Evolutionary conservation across 805 yeast genomes (phyloP).

Genomic region (Saccharomycopsis sp.): DNA sequence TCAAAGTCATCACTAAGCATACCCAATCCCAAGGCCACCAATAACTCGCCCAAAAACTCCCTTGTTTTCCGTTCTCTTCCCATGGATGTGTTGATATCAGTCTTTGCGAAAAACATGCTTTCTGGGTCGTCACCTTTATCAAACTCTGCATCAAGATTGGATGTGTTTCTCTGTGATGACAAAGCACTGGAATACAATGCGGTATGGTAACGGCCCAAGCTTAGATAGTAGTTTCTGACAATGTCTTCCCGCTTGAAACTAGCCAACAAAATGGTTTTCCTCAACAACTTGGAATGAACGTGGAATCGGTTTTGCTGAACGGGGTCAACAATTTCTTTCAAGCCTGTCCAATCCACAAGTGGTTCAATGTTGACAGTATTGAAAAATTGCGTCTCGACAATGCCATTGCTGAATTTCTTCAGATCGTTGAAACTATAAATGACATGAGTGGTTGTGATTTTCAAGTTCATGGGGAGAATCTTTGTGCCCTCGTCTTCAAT

Average conservation of each 20-base stretch:
- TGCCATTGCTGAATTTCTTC: slow-evolving; percentile 7
- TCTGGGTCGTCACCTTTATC: too few relatives aligned
- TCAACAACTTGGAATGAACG: slow-evolving; percentile 7
- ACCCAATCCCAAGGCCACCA: slow-evolving; percentile 61
- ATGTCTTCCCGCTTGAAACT: slow-evolving; percentile 7
- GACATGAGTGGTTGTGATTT: slow-evolving; percentile 8
- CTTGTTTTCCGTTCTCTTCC: too few relatives aligned
- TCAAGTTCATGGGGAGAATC: not conserved
- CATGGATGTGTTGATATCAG: too few relatives aligned
- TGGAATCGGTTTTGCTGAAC: slow-evolving; percentile 10
- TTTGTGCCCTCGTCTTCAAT: slow-evolving; percentile 32
- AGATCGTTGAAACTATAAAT: slow-evolving; percentile 10
- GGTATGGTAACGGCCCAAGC: too few relatives aligned
- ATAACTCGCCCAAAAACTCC: slow-evolving; percentile 48
- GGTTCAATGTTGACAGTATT: slow-evolving; percentile 18
- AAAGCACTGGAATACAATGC: too few relatives aligned
- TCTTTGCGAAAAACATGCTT: slow-evolving; percentile 23
- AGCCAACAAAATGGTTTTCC: slow-evolving; percentile 3
- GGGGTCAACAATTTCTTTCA: slow-evolving; percentile 13
- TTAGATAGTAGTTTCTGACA: slow-evolving; percentile 10
- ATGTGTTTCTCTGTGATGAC: too few relatives aligned
- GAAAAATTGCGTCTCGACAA: slow-evolving; percentile 3
- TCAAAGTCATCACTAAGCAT: slow-evolving; percentile 46
- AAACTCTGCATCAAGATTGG: too few relatives aligned
- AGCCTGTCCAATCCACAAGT: slow-evolving; percentile 16